Conservation (phyloP, 768 basidiomycete species). For the Nevesoporus exiguus region DNA sequence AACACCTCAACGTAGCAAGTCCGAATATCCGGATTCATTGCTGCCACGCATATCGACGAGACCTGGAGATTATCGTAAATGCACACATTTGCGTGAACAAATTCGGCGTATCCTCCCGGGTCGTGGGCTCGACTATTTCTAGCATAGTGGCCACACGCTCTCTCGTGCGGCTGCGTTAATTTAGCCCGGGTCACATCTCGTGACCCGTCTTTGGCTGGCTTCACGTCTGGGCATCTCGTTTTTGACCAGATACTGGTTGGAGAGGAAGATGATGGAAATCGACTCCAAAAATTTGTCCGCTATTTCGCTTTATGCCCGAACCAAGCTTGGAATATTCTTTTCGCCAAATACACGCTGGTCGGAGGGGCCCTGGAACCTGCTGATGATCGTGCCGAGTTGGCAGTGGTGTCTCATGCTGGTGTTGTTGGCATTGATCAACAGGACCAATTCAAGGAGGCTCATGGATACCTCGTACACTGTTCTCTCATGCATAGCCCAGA, state of each 20-base stretch:
- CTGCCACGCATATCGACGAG: not conserved
- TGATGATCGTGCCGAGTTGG: not conserved
- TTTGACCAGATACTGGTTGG: no score
- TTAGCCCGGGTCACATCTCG: no score
- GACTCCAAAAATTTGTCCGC: not conserved
- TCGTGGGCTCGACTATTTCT: no score
- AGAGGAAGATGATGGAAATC: not conserved
- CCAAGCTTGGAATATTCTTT: conserved; percentile 3
- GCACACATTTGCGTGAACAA: not conserved
- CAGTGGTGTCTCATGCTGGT: not conserved
- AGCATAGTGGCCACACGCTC: no score
- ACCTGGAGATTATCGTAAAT: not conserved
- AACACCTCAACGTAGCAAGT: not conserved
- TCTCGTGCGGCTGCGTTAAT: no score
- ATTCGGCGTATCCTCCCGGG: not conserved
- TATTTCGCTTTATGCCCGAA: conserved; percentile 5
- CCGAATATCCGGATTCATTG: not conserved
- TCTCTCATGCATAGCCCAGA: no score
- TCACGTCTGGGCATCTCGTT: no score
- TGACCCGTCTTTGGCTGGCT: no score
- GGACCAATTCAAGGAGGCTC: no score
- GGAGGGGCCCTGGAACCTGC: not conserved
- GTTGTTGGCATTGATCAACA: conserved; percentile 1
- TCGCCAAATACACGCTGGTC: not conserved
- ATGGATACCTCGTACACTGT: no score